These are phyloP conservation scores for Rhododendron simsii DNA, from an alignment of 148 eudicot species.

Conservation along the genomic window DNA sequence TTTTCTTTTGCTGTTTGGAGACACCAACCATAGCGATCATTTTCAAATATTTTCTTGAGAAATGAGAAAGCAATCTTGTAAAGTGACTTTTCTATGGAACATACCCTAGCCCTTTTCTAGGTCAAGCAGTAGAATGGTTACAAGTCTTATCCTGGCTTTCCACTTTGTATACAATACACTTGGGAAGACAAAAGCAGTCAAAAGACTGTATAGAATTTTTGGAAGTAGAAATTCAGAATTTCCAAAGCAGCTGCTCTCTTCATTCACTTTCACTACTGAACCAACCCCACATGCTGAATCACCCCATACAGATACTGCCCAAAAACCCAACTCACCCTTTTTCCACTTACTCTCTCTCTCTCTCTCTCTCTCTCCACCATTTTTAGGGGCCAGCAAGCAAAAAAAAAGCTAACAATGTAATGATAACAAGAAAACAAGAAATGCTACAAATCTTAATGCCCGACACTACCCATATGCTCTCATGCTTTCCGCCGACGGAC, in stretches of 20 bases:
- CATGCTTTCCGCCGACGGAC: conserved; percentile 27
- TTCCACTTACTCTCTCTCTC: background rate
- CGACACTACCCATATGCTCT: conserved; percentile 17
- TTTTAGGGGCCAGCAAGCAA: background rate
- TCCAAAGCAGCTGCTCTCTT: conserved; percentile 4
- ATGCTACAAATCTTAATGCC: background rate
- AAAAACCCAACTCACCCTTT: background rate
- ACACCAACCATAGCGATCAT: conserved; percentile 5
- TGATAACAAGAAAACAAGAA: conserved; percentile 22
- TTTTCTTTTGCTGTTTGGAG: conserved; percentile 1
- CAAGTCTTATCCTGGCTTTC: conserved; percentile 5
- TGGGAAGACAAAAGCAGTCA: conserved; percentile 20
- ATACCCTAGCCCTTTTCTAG: conserved; percentile 13
- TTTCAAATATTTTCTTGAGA: conserved; percentile 5
- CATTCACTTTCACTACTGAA: conserved; percentile 6
- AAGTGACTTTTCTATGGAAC: conserved; percentile 31
- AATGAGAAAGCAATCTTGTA: conserved; percentile 12
- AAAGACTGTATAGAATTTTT: conserved; percentile 3
- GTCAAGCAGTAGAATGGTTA: background rate
- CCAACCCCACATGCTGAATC: conserved; percentile 3
- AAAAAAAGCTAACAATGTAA: conserved; percentile 16
- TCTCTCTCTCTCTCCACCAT: background rate
- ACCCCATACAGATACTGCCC: background rate
- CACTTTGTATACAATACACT: conserved; percentile 17
- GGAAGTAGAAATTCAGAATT: conserved; percentile 7